phyloP scores from a whole-genome alignment of 331 rosid species.

The Acacia pycnantha region DNA sequence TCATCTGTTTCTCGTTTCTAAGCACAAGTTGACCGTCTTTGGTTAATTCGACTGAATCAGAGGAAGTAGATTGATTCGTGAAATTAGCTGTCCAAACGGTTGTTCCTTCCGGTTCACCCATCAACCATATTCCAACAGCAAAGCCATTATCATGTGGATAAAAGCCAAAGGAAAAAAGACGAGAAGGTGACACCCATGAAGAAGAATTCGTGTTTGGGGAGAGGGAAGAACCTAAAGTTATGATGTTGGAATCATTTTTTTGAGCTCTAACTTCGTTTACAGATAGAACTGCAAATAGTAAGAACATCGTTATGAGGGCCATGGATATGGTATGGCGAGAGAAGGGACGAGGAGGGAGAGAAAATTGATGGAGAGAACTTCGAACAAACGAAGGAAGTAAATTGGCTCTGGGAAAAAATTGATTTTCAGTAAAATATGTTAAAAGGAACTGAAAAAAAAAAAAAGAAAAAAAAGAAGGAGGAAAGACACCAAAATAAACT shows the following conservation, averaged over 20 bases:
- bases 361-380: too few relatives aligned
- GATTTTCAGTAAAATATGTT: too few relatives aligned
- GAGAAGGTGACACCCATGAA: neutral
- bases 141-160: neutral
- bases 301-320: neutral
- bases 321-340: neutral
- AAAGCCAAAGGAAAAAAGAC: too few relatives aligned
- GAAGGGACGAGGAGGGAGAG: neutral
- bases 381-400: too few relatives aligned
- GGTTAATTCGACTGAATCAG: constrained; percentile 7
- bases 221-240: constrained; percentile 17
- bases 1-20: neutral
- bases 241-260: neutral
- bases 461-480: too few relatives aligned
- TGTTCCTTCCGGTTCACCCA: neutral
- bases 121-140: constrained; percentile 41
- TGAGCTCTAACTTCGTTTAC: neutral
- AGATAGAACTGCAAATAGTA: neutral
- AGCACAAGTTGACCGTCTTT: constrained; percentile 11
- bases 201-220: neutral
- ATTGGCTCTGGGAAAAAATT: too few relatives aligned
- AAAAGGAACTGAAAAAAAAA: too few relatives aligned
- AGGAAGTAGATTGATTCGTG: neutral
- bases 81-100: constrained; percentile 37
- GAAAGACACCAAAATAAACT: too few relatives aligned